These are phyloP conservation scores for Mucor sp. DNA, from an alignment of 371 early-diverging fungal genomes.

Conservation along the genomic window DNA sequence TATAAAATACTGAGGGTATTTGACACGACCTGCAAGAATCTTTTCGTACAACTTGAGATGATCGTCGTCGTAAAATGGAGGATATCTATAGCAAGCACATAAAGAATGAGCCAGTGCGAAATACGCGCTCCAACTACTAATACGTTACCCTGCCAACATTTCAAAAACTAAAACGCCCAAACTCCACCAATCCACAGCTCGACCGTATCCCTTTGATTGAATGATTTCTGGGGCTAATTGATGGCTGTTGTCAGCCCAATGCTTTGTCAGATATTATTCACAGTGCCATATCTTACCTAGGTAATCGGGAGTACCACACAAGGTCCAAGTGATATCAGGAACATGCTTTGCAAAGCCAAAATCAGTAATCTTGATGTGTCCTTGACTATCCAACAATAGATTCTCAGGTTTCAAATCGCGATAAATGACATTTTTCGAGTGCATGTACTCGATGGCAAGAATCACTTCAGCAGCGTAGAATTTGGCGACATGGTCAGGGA, in stretches of 20 bases:
- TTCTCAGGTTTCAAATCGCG: constrained; percentile 96
- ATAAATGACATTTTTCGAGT: constrained; percentile 89
- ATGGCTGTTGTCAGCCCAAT: neutral
- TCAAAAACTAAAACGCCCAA: constrained; percentile 97
- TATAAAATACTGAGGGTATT: constrained; percentile 94
- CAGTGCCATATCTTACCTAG: constrained; percentile 42
- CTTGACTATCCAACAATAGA: constrained; percentile 79
- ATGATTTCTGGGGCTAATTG: constrained; percentile 92
- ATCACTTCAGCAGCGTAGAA: constrained; percentile 82
- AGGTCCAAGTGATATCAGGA: constrained; percentile 93
- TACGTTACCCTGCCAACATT: constrained; percentile 75
- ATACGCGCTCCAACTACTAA: neutral
- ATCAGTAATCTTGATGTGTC: constrained; percentile 98
- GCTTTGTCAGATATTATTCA: too few species aligned
- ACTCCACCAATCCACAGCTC: constrained; percentile 99
- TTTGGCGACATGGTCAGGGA: constrained; percentile 88
- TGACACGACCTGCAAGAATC: constrained; percentile 85
- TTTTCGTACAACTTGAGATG: constrained; percentile 95
- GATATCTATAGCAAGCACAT: constrained; percentile 1
- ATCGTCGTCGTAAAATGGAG: constrained; percentile 96
- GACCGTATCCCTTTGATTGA: constrained; percentile 91
- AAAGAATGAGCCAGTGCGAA: neutral
- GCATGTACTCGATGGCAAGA: constrained; percentile 86
- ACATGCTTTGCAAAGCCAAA: constrained; percentile 98
- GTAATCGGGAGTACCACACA: constrained; percentile 99